Evolutionary conservation across 345 rosid species (phyloP).

Genomic region (Syzygium aqueum): DNA sequence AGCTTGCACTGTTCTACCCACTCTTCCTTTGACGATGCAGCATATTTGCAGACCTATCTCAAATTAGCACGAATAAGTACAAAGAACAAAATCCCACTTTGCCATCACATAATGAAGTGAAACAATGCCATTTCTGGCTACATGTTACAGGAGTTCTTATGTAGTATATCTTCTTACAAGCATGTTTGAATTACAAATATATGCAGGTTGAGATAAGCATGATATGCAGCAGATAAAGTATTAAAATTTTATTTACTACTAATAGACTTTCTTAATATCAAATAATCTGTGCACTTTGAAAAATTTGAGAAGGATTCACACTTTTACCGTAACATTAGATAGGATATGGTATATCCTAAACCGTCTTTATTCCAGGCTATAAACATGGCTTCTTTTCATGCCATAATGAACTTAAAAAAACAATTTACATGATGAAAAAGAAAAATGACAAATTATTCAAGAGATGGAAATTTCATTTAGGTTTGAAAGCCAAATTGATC

Average conservation of each 20-base stretch:
- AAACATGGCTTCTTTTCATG: not conserved
- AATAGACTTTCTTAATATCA: not conserved
- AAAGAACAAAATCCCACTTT: not conserved
- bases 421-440: not conserved
- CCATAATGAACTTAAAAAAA: not conserved
- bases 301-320: not conserved
- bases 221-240: not conserved
- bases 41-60: slow-evolving; percentile 56
- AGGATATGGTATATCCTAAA: not conserved
- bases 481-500: not conserved
- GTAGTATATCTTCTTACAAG: not conserved
- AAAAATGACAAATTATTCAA: not conserved
- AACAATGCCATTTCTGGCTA: not conserved
- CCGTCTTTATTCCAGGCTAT: not conserved
- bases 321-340: not conserved
- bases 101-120: not conserved
- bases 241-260: not conserved
- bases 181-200: not conserved
- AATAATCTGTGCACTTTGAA: not conserved
- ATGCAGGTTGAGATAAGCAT: not conserved
- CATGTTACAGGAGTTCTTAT: not conserved
- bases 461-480: not conserved
- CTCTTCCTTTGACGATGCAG: slow-evolving; percentile 68
- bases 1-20: slow-evolving; percentile 91
- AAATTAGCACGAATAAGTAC: not conserved